Conservation (phyloP, 2,329 filamentous ascomycete species). For the Penicillium brevicompactum region DNA sequence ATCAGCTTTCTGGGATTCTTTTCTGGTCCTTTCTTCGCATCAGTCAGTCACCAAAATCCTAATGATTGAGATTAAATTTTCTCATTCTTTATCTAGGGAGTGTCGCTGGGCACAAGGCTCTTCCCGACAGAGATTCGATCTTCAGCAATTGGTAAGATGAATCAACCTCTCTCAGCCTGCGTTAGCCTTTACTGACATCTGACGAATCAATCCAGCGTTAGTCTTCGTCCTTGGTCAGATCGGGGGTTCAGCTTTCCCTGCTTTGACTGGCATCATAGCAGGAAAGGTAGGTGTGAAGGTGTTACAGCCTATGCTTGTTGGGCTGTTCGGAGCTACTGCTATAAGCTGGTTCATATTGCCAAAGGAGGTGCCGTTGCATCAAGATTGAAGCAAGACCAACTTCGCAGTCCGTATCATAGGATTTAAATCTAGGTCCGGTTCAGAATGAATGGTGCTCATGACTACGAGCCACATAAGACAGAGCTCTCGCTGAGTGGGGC, state of each 20-base stretch:
- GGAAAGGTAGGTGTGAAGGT: constrained; percentile 49
- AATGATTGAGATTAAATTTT: neutral
- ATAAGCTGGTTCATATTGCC: constrained; percentile 50
- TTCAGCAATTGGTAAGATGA: constrained; percentile 47
- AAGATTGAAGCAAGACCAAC: constrained; percentile 22
- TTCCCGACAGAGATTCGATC: constrained; percentile 52
- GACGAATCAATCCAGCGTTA: constrained; percentile 32
- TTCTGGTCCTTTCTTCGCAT: constrained; percentile 60
- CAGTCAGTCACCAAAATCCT: constrained; percentile 36
- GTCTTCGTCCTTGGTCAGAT: constrained; percentile 61
- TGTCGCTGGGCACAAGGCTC: constrained; percentile 56
- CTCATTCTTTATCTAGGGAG: constrained; percentile 26
- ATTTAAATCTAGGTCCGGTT: no score
- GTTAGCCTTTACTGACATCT: neutral
- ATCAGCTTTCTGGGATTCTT: constrained; percentile 61
- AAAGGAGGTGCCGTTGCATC: constrained; percentile 21
- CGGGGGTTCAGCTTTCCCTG: constrained; percentile 58
- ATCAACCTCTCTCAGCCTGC: neutral
- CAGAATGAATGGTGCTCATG: no score
- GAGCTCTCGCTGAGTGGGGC: no score
- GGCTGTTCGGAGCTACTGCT: constrained; percentile 49
- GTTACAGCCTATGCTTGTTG: constrained; percentile 56
- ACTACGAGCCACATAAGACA: no score
- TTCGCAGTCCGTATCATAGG: no score
- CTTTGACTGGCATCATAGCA: constrained; percentile 57